phyloP scores from a whole-genome alignment of 1,139 yeast genomes.

The Sugiyamaella xylanicola region DNA sequence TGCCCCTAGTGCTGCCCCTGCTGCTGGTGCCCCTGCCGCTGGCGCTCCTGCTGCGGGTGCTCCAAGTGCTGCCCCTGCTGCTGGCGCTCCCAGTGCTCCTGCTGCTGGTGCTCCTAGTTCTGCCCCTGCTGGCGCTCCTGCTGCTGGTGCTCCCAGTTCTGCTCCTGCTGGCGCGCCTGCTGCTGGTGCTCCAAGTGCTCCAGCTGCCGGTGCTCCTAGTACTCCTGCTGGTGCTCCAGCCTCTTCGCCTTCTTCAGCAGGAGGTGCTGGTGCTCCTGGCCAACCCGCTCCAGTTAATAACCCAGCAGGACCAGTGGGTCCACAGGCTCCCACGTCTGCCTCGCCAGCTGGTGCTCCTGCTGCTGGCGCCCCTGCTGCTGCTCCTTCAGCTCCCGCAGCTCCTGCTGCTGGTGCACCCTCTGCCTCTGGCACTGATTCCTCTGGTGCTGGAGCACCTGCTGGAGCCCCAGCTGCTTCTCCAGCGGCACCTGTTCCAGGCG shows the following conservation, averaged over 20 bases:
- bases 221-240: constrained; percentile 3
- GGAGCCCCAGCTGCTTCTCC: not conserved
- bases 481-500: not conserved
- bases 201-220: not conserved
- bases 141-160: too few species aligned
- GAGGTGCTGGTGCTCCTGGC: not conserved
- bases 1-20: not conserved
- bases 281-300: not conserved
- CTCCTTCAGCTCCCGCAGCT: not conserved
- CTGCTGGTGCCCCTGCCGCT: constrained; percentile 2
- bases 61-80: not conserved
- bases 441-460: not conserved
- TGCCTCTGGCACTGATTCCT: not conserved
- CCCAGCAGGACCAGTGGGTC: not conserved
- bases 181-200: not conserved
- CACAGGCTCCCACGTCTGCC: not conserved
- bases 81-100: constrained; percentile 18
- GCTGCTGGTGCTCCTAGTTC: constrained; percentile 19
- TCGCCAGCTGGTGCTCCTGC: constrained; percentile 1
- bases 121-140: not conserved
- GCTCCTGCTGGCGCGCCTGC: not conserved
- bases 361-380: constrained; percentile 6
- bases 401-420: not conserved
- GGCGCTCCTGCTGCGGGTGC: not conserved
- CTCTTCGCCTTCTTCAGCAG: not conserved